Base-by-base conservation (phyloP, 2,329 filamentous ascomycete genomes). In the Leptographium lundbergii region DNA sequence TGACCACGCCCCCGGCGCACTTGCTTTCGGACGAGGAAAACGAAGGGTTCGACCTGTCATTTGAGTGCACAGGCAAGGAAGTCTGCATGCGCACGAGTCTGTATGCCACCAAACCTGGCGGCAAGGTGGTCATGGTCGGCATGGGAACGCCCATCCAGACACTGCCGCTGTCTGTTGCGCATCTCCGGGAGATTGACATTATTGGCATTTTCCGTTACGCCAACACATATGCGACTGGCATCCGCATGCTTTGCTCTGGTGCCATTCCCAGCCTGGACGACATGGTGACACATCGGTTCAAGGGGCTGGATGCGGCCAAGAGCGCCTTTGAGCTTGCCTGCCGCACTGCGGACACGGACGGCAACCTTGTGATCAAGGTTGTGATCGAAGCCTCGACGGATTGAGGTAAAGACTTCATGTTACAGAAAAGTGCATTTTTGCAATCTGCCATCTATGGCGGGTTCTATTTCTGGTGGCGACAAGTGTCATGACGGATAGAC, bases 81-180 rank as follows among this genome's bases (percentile, higher is more conserved):
- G 77, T 81, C 0, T 89, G 87, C 68, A 84, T 89, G 72, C 87
- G 89, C 68, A 86, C 85, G 1, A 80, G 82, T n/a, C 81, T 91
- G 24, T 90, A 87, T 64, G 85, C 85, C 3, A 85, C 86, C 11
- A 78, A 78, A 60, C 78, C 87, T 0, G 88, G 87, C 29, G 87
- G 87, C 22, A 86, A 85, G 65, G 77, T 90, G 55, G 79, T 91
- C 69, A 84, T 91, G 69, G 86, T 91, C 27, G 88, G 87, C 57
- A 91, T 91, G 87, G 88, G 88, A 45, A 87, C 81, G 6, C 87
- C 87, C 0, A 80, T 89, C 57, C 86, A 90, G 69, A 89, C 86
- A 0, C 76, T 91, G 1, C 87, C 87, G 1, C 74, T 91, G 53
- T 87, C 84, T 9, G 84, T 85, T 6, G 87, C 87, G 3, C 85